Evolutionary conservation across 306 rosid genomes (phyloP), one percentile per base, ranked within the genome.

Genomic region (Coriaria nepalensis): DNA sequence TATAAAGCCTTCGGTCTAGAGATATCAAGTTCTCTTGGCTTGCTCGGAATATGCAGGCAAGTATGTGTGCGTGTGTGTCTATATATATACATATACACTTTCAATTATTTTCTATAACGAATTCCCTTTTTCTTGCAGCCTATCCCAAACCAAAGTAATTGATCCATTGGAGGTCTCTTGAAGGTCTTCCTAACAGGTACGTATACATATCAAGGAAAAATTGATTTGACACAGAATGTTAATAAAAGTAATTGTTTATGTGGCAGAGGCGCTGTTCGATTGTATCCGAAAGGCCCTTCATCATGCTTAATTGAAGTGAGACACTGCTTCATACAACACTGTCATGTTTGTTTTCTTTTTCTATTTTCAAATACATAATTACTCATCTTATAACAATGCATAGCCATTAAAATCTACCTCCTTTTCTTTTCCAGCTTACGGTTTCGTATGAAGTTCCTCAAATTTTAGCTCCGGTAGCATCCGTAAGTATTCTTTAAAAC

Each of bases 241-340:
- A 10, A 37, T 20, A 37, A 52, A 70, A 40, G 55, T 54, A 56
- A 62, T 59, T 57, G 42, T 69, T 56, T 74, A 7, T 37, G 32
- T 64, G 59, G 68, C 98, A 85, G 96, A 77, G 98, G 96, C 48
- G 94, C 90, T 43, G 98, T 92, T 52, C 92, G 96, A 43, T 92
- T 92, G 70, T 92, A 65, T 68, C 96, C 98, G 6, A 85, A 79
- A 71, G 85, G 96, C 48, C 70, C 98, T 39, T 73, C 92, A 5
- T 75, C 98, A 10, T 85, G 98, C 61, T 8, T 61, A 0, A 73
- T 90, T 43, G 95, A 90, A 61, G 98, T 90, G 66, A 90, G 94
- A 37, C 29, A 20, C 65, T 71, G 45, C 72, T 52, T 47, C 37
- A 33, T 43, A 42, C 35, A 15, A 37, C 13, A 12, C 8, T 40